Percentiles rank a stretch among this genome's conserved stretches.
Conservation (phyloP, 2,329 filamentous ascomycete genomes). For the Onygenales sp. region DNA sequence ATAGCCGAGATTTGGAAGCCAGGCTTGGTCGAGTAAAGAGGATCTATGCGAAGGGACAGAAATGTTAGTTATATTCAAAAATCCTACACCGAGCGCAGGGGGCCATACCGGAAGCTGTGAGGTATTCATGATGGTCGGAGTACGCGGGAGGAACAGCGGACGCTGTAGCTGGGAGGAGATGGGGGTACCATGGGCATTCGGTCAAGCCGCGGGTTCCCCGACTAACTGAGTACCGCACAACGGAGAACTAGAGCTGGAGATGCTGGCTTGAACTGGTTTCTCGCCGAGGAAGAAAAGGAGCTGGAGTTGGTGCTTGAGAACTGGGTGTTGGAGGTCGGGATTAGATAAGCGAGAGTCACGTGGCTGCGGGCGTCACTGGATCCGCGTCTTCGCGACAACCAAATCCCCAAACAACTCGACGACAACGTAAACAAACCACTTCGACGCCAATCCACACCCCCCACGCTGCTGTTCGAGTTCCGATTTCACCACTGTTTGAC, state of each 20-base stretch:
- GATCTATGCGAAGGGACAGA: not conserved
- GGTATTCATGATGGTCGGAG: conserved; percentile 6
- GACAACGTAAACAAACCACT: not conserved
- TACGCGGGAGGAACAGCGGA: conserved; percentile 6
- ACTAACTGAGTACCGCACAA: not conserved
- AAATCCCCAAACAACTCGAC: not conserved
- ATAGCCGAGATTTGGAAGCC: conserved; percentile 12
- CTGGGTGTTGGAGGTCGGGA: not conserved
- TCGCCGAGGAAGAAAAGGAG: not conserved
- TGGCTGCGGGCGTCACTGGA: not conserved
- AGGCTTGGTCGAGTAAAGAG: not conserved
- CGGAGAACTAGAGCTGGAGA: not conserved
- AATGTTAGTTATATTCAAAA: not conserved
- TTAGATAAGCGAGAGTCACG: not conserved
- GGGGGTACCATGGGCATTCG: conserved; percentile 8
- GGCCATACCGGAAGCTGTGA: conserved; percentile 1
- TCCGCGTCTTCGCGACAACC: not conserved
- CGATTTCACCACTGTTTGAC: not conserved
- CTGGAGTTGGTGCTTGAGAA: not conserved
- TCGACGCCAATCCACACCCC: not conserved
- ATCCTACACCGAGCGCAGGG: conserved; percentile 7
- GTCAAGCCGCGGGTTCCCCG: not conserved
- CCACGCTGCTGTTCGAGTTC: not conserved
- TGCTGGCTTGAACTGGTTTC: not conserved
- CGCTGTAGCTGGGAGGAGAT: conserved; percentile 7